Conservation (phyloP, 2,329 filamentous ascomycete genomes). For the Colletotrichum lini region DNA sequence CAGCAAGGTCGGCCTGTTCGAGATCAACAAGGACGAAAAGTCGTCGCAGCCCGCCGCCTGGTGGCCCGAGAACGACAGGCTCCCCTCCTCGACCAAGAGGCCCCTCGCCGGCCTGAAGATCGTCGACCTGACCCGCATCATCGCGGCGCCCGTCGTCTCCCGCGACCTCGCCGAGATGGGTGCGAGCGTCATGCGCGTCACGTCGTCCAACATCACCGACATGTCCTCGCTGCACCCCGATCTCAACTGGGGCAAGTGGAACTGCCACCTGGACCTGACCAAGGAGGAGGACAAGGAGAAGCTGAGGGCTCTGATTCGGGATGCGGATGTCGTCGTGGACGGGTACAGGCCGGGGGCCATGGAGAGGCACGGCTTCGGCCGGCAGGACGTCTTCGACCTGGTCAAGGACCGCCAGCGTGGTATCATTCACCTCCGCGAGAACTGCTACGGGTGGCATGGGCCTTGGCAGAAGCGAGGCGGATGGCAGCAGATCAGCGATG, state of each 20-base stretch:
- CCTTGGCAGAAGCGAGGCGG: slow-evolving; percentile 61
- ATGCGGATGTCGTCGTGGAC: slow-evolving; percentile 66
- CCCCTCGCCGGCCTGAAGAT: slow-evolving; percentile 64
- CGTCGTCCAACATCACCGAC: slow-evolving; percentile 56
- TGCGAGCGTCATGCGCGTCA: slow-evolving; percentile 62
- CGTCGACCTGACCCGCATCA: slow-evolving; percentile 62
- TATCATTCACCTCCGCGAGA: slow-evolving; percentile 64
- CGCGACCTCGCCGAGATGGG: slow-evolving; percentile 61
- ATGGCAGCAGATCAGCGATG: slow-evolving; percentile 69
- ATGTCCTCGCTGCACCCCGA: slow-evolving; percentile 59
- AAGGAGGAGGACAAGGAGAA: slow-evolving; percentile 31
- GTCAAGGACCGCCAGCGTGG: slow-evolving; percentile 43
- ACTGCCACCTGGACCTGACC: slow-evolving; percentile 59
- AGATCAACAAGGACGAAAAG: slow-evolving; percentile 44
- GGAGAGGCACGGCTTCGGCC: slow-evolving; percentile 61
- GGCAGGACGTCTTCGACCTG: slow-evolving; percentile 57
- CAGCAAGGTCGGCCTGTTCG: slow-evolving; percentile 44
- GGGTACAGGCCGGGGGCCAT: slow-evolving; percentile 64
- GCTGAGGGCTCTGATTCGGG: slow-evolving; percentile 54
- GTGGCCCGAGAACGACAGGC: slow-evolving; percentile 54
- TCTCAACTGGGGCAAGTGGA: slow-evolving; percentile 66
- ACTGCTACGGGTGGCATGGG: slow-evolving; percentile 68
- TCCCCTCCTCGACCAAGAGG: slow-evolving; percentile 50
- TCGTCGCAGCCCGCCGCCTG: slow-evolving; percentile 52
- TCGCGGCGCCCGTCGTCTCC: slow-evolving; percentile 62